Percentiles rank a stretch among this genome's conserved stretches.
These are phyloP conservation scores for Solanum corneliomulleri DNA, from an alignment of 257 asterid genomes.

Conservation along the genomic window DNA sequence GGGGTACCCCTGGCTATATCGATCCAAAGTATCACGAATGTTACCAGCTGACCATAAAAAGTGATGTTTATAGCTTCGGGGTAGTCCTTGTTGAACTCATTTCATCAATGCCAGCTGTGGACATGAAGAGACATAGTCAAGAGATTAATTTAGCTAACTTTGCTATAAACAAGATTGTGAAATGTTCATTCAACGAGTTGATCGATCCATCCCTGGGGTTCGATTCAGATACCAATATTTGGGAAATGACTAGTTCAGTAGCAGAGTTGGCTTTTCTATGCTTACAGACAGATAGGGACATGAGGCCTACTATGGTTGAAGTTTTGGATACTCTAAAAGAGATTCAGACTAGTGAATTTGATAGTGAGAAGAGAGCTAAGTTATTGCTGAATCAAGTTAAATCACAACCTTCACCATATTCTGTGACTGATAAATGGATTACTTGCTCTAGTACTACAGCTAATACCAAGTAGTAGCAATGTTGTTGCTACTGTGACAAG, in stretches of 20 bases:
- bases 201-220: neutral
- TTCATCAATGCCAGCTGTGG: neutral
- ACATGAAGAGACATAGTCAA: neutral
- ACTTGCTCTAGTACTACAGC: neutral
- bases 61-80: constrained; percentile 1
- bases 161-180: neutral
- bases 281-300: neutral
- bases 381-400: neutral
- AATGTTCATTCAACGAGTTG: neutral
- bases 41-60: neutral
- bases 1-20: neutral
- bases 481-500: neutral
- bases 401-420: neutral
- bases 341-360: neutral
- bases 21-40: neutral
- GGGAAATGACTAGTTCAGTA: neutral
- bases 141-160: neutral
- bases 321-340: neutral
- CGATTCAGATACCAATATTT: neutral
- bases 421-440: neutral
- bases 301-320: neutral
- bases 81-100: neutral
- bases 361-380: neutral
- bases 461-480: neutral
- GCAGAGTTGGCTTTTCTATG: neutral